Evolutionary conservation across 495 filamentous ascomycete genomes (phyloP), one percentile per base, ranked within the genome.

Genomic region (Aspergillus coremiiformis): DNA sequence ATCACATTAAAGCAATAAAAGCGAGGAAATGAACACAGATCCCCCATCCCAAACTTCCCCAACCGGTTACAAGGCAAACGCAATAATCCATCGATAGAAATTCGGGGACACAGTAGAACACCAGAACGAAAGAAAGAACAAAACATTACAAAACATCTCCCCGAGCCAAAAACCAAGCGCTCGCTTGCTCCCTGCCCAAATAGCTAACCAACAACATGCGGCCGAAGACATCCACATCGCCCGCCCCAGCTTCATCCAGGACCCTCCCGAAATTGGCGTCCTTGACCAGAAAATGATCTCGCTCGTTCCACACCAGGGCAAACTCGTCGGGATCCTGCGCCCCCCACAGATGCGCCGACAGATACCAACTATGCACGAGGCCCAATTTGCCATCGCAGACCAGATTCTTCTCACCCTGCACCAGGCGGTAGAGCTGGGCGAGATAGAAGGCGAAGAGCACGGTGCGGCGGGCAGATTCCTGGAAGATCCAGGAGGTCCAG

Each of bases 181-280:
- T 66, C 4, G 67, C 59, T 56, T 70, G 62, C 44, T 76, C 71
- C 35, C 75, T 64, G 0, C 76, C 76, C 52, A 75, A 41, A 8
- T 65, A 14, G 6, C 68, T 64, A 5, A 70, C 67, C 51, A 80
- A 53, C 1, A 78, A 20, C 56, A 80, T 76, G 37, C 61, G 66
- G 0, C 70, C 73, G 60, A 76, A 74, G 15, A 53, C 21, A 60
- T 78, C 77, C n/a, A 80, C 51, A 56, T 80, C 77, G 23, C 69
- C 66, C 3, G 69, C 61, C 15, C 58, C 51, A 0, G 72, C 76
- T 7, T 54, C 57, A 0, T 49, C 17, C 10, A 78, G 44, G 1
- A 67, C 51, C 6, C 54, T 57, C 0, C 49, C 52, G 29, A 75
- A 71, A 47, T 76, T 64, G n/a, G 65, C 51, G 51, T 72, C 66